Evolutionary conservation across 441 rosid genomes (phyloP).

Genomic region (Kokia cookei): DNA sequence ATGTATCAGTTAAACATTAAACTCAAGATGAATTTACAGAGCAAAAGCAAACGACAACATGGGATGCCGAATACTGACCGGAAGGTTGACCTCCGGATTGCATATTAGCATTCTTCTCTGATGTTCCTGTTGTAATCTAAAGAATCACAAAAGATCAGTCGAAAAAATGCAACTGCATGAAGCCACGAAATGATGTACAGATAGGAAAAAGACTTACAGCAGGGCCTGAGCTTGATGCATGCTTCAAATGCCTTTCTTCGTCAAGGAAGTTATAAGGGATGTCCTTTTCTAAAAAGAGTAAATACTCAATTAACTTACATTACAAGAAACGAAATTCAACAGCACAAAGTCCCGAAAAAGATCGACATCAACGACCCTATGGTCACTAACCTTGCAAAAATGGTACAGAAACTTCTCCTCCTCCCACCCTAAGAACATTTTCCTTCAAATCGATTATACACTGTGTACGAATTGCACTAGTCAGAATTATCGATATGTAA

Average conservation of each 20-base stretch:
- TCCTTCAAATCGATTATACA: conserved; percentile 91
- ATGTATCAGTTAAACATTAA: neutral
- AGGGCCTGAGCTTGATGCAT: conserved; percentile 79
- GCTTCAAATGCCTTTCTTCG: conserved; percentile 58
- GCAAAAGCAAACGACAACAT: neutral
- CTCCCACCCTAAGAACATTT: conserved; percentile 83
- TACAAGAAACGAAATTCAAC: neutral
- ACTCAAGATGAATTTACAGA: neutral
- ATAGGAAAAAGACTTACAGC: conserved; percentile 35
- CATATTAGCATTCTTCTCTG: conserved; percentile 33
- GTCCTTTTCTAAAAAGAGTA: conserved; percentile 69
- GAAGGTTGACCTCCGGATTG: conserved; percentile 50
- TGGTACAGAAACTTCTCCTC: conserved; percentile 97
- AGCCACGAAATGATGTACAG: neutral
- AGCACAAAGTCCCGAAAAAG: neutral
- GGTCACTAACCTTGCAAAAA: conserved; percentile 73
- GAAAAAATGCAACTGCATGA: neutral
- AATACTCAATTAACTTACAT: conserved; percentile 1
- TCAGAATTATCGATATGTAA: conserved; percentile 1
- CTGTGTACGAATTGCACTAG: conserved; percentile 25
- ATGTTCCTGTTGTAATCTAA: conserved; percentile 44
- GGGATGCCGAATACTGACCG: conserved; percentile 35
- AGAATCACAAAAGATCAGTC: conserved; percentile 13
- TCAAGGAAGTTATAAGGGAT: conserved; percentile 73
- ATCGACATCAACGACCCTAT: neutral